Base-by-base conservation (phyloP, 1,139 yeast species). In the Geotrichum klebahnii region DNA sequence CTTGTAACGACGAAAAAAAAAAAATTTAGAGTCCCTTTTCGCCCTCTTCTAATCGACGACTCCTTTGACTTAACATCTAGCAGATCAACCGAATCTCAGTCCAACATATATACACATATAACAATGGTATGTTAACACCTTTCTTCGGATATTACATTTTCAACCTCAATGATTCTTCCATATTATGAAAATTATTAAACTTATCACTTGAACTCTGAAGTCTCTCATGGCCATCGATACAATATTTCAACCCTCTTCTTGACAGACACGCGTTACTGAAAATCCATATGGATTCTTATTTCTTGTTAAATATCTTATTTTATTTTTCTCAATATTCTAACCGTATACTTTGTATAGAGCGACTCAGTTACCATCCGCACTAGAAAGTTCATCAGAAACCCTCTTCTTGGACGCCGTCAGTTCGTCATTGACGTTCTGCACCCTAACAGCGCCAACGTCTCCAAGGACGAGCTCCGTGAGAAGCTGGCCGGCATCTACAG, bases 291-390 rank as follows among this genome's bases (percentile, higher is more conserved):
- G n/a, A n/a, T n/a, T n/a, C n/a, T n/a, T n/a, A n/a, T n/a, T n/a
- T n/a, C n/a, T n/a, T n/a, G n/a, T n/a, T n/a, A n/a, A n/a, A n/a
- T n/a, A 12, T 17, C 14, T 10, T 5, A 10, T 24, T 5, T 16
- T 8, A 6, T 23, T 14, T 36, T 26, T 16, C 22, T 3, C 20
- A 12, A 10, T 33, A 36, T 23, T 6, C 20, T 19, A 19, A 35
- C 48, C 36, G 36, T 36, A 42, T 16, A 16, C 23, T 19, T 14
- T 39, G 22, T 23, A 40, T 57, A 82, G 90, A 81, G 88, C 85
- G 98, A 92, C 95, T 90, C 97, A 75, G 94, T 92, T 79, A 92
- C 98, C 74, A 86, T 92, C 81, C 92, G 98, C 84, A 90, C 97
- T 76, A 88, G 97, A 85, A 92, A 92, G 88, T 97, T 92, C 81